Conservation (phyloP, 2,329 filamentous ascomycete genomes). For the Epichloe sp. region DNA sequence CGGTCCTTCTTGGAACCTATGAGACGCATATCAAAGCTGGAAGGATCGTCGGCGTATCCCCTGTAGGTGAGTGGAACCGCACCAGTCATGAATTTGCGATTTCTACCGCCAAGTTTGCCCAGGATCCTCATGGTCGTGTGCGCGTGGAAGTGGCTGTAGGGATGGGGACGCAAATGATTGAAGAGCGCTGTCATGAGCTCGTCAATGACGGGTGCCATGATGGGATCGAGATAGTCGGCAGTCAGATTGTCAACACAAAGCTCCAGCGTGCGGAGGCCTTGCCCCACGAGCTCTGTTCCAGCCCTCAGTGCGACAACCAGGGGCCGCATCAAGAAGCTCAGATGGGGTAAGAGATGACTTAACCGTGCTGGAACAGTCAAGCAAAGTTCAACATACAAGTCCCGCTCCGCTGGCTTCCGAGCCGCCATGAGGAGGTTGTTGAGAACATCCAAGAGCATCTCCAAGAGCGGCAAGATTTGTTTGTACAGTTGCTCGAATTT, state of each 20-base stretch:
- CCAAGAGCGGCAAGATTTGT: constrained; percentile 85
- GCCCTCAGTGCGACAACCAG: constrained; percentile 90
- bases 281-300: constrained; percentile 85
- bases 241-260: constrained; percentile 97
- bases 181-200: constrained; percentile 97
- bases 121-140: constrained; percentile 97
- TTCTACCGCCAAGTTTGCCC: constrained; percentile 88
- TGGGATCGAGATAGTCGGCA: constrained; percentile 92
- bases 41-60: constrained; percentile 72
- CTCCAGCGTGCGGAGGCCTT: constrained; percentile 84
- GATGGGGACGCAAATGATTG: constrained; percentile 85
- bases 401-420: constrained; percentile 76
- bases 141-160: constrained; percentile 93
- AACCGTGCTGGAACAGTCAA: constrained; percentile 89
- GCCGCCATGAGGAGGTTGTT: constrained; percentile 90
- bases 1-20: constrained; percentile 82
- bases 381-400: constrained; percentile 93
- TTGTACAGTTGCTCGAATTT: constrained; percentile 98
- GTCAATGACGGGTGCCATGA: constrained; percentile 98
- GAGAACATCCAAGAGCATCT: constrained; percentile 94
- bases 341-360: constrained; percentile 85
- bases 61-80: constrained; percentile 75
- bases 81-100: constrained; percentile 87
- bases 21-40: constrained; percentile 78
- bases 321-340: constrained; percentile 94